A percentile compares a stretch with the other conserved stretches of the same genome.
Evolutionary conservation across 768 basidiomycete species (phyloP).

Genomic region (Tephrocybe sp.): DNA sequence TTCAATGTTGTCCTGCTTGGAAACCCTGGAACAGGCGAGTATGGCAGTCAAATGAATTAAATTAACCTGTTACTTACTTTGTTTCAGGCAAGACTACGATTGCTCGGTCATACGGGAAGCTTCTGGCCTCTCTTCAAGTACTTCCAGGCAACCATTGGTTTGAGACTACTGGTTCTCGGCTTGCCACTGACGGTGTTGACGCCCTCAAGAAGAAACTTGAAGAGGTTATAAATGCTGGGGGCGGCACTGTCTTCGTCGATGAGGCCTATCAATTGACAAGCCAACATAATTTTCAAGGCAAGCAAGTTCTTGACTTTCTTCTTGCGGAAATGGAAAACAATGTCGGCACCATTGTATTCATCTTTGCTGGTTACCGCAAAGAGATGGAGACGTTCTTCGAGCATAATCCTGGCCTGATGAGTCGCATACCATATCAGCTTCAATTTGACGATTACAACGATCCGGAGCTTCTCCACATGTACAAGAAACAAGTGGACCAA

Average conservation of each 20-base stretch:
- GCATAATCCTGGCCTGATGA: conserved; percentile 68
- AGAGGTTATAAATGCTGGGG: conserved; percentile 47
- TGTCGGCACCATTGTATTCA: conserved; percentile 63
- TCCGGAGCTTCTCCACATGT: conserved; percentile 53
- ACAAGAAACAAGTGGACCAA: conserved; percentile 47
- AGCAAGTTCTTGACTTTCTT: conserved; percentile 65
- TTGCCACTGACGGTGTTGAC: conserved; percentile 59
- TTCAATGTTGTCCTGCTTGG: conserved; percentile 65
- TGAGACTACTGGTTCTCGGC: conserved; percentile 62
- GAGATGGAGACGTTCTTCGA: conserved; percentile 81
- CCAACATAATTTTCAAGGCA: conserved; percentile 47
- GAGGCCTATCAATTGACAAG: conserved; percentile 69
- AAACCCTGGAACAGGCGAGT: conserved; percentile 72
- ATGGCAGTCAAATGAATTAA: no score
- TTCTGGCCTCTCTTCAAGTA: conserved; percentile 54
- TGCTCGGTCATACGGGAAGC: conserved; percentile 62
- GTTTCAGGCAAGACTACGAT: conserved; percentile 67
- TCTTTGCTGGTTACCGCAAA: conserved; percentile 69
- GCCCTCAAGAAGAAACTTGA: conserved; percentile 52
- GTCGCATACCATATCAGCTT: conserved; percentile 65
- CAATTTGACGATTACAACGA: conserved; percentile 65
- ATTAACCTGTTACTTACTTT: neutral
- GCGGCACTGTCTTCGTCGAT: conserved; percentile 69
- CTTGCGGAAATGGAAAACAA: conserved; percentile 77
- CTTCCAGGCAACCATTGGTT: conserved; percentile 53